These are phyloP conservation scores for Candida arabinofermentans DNA, from an alignment of 805 yeast species.

Conservation along the genomic window DNA sequence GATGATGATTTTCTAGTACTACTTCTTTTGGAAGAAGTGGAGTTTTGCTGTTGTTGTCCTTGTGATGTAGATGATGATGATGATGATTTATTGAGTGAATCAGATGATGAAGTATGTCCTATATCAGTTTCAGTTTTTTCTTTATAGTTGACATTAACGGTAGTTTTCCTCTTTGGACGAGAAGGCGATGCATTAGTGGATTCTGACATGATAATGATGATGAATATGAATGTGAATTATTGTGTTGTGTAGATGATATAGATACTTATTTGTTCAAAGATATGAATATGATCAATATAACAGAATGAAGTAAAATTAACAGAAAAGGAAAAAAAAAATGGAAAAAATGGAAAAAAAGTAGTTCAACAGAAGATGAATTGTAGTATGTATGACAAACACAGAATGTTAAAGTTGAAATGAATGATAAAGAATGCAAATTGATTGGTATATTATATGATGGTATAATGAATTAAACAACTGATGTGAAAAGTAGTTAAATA, in stretches of 20 bases:
- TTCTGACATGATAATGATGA: conserved; percentile 13
- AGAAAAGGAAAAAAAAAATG: too few relatives aligned
- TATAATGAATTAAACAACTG: not conserved
- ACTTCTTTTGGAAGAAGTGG: not conserved
- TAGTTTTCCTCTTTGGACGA: conserved; percentile 31
- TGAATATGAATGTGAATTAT: too few relatives aligned
- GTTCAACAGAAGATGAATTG: too few relatives aligned
- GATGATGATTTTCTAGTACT: conserved; percentile 1
- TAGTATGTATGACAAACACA: too few relatives aligned
- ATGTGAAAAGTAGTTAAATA: too few relatives aligned
- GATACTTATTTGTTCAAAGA: too few relatives aligned
- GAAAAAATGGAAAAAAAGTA: too few relatives aligned
- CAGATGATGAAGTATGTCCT: not conserved
- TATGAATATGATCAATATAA: too few relatives aligned
- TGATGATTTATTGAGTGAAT: not conserved
- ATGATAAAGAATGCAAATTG: not conserved
- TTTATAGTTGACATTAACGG: conserved; percentile 31
- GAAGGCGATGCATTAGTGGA: conserved; percentile 6
- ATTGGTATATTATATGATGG: not conserved
- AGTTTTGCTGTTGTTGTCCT: too few relatives aligned
- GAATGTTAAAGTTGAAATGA: too few relatives aligned
- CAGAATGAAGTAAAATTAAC: too few relatives aligned
- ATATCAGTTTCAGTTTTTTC: conserved; percentile 29
- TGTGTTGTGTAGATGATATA: not conserved
- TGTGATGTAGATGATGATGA: conserved; percentile 6